Evolutionary conservation across 495 filamentous ascomycete genomes (phyloP), one percentile per base, ranked within the genome.

Genomic region (Aspergillus taichungensis): DNA sequence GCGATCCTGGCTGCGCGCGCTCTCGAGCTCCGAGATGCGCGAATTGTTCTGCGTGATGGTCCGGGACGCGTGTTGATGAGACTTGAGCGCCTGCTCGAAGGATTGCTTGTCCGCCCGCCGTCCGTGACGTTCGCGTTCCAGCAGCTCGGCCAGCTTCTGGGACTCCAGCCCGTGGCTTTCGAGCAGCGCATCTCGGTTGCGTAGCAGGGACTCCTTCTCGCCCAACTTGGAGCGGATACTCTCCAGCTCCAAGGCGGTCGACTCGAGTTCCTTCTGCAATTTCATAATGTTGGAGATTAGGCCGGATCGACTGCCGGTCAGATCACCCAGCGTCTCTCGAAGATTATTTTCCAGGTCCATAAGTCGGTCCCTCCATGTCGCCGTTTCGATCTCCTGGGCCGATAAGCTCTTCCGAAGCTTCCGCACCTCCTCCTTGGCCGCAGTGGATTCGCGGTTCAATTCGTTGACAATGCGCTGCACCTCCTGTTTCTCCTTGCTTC

Each of bases 331-430:
- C 2, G 85, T 85, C 56, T 88, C 84, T 37, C 88, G 80, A 38
- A 98, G 70, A 55, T 87, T 87, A 54, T 79, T 85, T 68, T 97
- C 94, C 8, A 97, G 73, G 51, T 95, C 89, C 55, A 85, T 78
- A 10, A 96, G 76, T 34, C 86, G 79, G 63, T 95, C 85, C 56
- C 89, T 89, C 82, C 84, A 95, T 42, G 87, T 83, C 8, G 80
- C 80, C 5, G 87, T 86, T 56, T 97, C 92, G 38, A 91, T 82
- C 60, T 97, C 90, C 14, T 85, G 80, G 13, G 79, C 77, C 5
- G 83, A 82, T n/a, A 98, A 69, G 49, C 66, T 85, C 67, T 91
- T 87, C 52, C 85, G 81, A 43, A 97, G 69, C 47, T 77, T 73
- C 40, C 88, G 74, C n/a, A 77, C 77, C 44, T 98, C 94, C 46